Conservation (phyloP, 2,329 filamentous ascomycete genomes). For the Cercospora berteroae region DNA sequence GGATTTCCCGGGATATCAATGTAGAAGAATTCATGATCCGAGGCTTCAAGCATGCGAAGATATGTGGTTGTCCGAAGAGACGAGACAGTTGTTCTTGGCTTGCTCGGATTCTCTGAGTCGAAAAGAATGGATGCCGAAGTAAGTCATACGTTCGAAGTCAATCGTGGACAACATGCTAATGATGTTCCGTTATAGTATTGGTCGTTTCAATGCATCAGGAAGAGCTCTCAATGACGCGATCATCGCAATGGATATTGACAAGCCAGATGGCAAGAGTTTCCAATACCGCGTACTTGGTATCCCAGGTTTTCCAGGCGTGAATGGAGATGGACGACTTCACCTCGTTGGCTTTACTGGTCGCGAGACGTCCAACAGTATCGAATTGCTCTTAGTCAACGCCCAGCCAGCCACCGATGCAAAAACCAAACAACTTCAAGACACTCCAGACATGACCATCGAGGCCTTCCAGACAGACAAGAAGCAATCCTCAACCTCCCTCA, state of each 20-base stretch:
- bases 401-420: conserved; percentile 18
- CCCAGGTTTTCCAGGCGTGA: conserved; percentile 15
- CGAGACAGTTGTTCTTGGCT: conserved; percentile 26
- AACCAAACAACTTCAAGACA: conserved; percentile 19
- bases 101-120: conserved; percentile 22
- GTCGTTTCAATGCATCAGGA: conserved; percentile 23
- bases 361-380: conserved; percentile 9
- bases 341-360: conserved; percentile 24
- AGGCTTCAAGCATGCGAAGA: conserved; percentile 28
- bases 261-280: conserved; percentile 21
- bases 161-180: not conserved
- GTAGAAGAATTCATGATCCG: conserved; percentile 23
- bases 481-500: conserved; percentile 7
- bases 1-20: conserved; percentile 27
- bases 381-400: conserved; percentile 23
- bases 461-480: conserved; percentile 16
- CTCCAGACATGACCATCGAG: conserved; percentile 26
- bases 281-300: conserved; percentile 21
- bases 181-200: conserved; percentile 8
- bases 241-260: conserved; percentile 27
- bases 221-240: conserved; percentile 24
- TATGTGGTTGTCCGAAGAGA: conserved; percentile 28
- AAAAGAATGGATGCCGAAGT: conserved; percentile 28
- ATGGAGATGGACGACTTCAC: conserved; percentile 22
- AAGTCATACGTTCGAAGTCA: not conserved